Conservation (phyloP, 306 rosid genomes). For the Gleditsia sinensis region DNA sequence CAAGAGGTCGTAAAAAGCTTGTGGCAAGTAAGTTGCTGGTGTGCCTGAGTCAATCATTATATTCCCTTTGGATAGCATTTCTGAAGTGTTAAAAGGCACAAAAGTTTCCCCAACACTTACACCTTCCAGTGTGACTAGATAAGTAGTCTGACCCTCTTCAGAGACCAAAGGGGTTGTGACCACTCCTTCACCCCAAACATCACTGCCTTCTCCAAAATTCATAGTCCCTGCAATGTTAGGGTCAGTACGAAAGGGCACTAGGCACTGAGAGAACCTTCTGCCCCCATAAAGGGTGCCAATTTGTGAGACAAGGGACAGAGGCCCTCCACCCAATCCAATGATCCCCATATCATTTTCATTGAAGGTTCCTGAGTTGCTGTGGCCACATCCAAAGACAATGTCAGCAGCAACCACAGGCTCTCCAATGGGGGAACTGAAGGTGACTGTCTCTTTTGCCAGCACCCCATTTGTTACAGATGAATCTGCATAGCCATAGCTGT, state of each 20-base stretch:
- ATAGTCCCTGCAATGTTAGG: constrained; percentile 39
- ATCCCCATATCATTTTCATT: constrained; percentile 67
- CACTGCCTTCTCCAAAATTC: constrained; percentile 57
- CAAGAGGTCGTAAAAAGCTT: constrained; percentile 47
- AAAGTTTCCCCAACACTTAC: constrained; percentile 54
- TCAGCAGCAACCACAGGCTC: constrained; percentile 22
- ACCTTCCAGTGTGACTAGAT: constrained; percentile 58
- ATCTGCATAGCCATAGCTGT: constrained; percentile 51
- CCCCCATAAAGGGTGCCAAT: constrained; percentile 44
- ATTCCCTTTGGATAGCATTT: constrained; percentile 40
- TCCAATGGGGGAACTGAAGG: constrained; percentile 32
- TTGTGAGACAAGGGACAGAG: constrained; percentile 61
- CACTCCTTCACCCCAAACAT: constrained; percentile 56
- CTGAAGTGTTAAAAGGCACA: constrained; percentile 43
- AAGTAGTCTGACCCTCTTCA: constrained; percentile 45
- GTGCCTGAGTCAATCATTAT: constrained; percentile 65
- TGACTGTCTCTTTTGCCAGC: constrained; percentile 46
- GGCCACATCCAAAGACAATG: constrained; percentile 61
- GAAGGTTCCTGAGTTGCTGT: constrained; percentile 51
- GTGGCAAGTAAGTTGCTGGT: constrained; percentile 56
- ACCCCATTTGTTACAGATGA: constrained; percentile 45
- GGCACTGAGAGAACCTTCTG: constrained; percentile 57
- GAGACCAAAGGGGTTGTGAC: constrained; percentile 52
- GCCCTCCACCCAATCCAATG: constrained; percentile 59
- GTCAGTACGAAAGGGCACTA: constrained; percentile 58